Percentiles rank a stretch among this genome's conserved stretches.
Evolutionary conservation across 495 filamentous ascomycete genomes (phyloP).

Genomic region (Hyphodiscus hymeniophilus): DNA sequence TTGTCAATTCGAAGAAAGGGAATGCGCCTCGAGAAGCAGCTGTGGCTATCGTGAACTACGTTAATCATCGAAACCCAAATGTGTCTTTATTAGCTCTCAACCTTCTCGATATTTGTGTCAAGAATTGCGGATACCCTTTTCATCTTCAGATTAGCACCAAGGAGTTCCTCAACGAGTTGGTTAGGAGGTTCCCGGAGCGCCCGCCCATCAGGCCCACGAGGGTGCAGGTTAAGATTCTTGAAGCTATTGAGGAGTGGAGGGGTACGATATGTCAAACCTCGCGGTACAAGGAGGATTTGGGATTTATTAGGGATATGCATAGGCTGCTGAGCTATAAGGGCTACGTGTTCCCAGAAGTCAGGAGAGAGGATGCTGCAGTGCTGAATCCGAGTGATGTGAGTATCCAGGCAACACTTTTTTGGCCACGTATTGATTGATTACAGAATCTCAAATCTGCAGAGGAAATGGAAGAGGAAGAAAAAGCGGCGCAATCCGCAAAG

Average conservation of each 20-base stretch:
- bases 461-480: conserved; percentile 97
- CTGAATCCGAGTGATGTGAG: conserved; percentile 95
- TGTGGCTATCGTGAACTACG: conserved; percentile 83
- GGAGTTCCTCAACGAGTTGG: conserved; percentile 97
- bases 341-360: conserved; percentile 87
- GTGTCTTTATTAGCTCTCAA: conserved; percentile 82
- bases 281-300: conserved; percentile 92
- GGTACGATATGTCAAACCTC: conserved; percentile 97
- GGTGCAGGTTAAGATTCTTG: conserved; percentile 86
- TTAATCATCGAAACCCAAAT: conserved; percentile 95
- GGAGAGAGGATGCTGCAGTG: conserved; percentile 90
- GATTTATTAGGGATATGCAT: conserved; percentile 97
- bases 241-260: conserved; percentile 97
- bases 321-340: conserved; percentile 92
- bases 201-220: conserved; percentile 78
- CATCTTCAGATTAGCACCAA: conserved; percentile 98
- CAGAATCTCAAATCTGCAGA: conserved; percentile 94
- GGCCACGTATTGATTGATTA: conserved; percentile 25
- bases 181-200: conserved; percentile 89
- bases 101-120: conserved; percentile 97
- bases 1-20: conserved; percentile 97
- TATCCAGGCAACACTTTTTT: conserved; percentile 5
- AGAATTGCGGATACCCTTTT: conserved; percentile 99
- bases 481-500: conserved; percentile 90
- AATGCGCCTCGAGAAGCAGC: conserved; percentile 94